Evolutionary conservation across 1,284 basidiomycete genomes (phyloP), one percentile per base, ranked within the genome.

Genomic region (Hemileia vastatrix): DNA sequence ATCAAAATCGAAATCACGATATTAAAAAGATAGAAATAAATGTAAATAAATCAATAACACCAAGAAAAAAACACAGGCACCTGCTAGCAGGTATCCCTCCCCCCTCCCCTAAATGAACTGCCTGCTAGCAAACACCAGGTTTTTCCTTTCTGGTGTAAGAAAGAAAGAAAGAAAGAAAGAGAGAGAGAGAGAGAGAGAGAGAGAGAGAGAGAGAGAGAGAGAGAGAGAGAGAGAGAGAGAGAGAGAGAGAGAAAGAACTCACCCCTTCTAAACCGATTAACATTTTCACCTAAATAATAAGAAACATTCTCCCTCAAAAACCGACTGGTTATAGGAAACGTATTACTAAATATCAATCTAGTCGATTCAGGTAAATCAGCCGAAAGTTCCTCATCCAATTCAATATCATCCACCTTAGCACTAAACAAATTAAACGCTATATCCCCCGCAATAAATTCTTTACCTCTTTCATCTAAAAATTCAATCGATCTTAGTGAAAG

Each of bases 361-460:
- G 6, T 50, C 48, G 13, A 50, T 11, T 19, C 23, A 21, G 19
- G 27, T 50, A 11, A 5, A 21, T 5, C 48, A 11, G 13, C 27
- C 48, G n/a, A n/a, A n/a, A n/a, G n/a, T 50, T 50, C 48, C 27
- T 50, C 48, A 11, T 50, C 48, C 48, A 18, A 50, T 19, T 50
- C 18, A 43, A 11, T 43, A 43, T 43, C 40, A 43, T n/a, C 40
- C 19, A 50, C 13, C 18, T 52, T 23, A 23, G 52, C 33, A 44
- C 33, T 59, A n/a, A 59, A 59, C 21, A 59, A 40, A 40, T 59
- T 59, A n/a, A 59, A 59, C 19, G 51, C 57, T 44, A 36, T 52
- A 31, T 59, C 57, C 33, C 49, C 49, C 9, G 32, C 57, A 50
- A 59, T 40, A 52, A 59, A 59, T n/a, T n/a, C n/a, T n/a, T n/a